Conservation (phyloP, 768 basidiomycete genomes). For the Cubamyces sp. region DNA sequence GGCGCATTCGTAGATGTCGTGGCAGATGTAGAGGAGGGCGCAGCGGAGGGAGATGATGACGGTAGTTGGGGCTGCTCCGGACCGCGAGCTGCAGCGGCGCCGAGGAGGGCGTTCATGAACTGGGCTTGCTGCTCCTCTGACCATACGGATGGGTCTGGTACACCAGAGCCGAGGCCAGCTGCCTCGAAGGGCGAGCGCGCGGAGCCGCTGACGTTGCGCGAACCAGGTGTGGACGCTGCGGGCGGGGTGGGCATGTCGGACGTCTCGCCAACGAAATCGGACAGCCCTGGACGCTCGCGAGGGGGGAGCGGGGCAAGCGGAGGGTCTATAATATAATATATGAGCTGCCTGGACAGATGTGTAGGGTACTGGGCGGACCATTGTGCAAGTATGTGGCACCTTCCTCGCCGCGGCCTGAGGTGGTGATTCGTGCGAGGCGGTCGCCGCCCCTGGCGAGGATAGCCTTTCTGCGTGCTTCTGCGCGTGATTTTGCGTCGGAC, state of each 20-base stretch:
- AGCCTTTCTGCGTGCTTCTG: constrained; percentile 78
- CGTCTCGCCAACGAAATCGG: constrained; percentile 44
- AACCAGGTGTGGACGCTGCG: constrained; percentile 19
- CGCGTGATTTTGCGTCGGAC: constrained; percentile 48
- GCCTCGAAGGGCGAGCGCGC: constrained; percentile 29
- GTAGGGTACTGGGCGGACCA: constrained; percentile 40
- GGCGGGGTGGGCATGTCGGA: constrained; percentile 36
- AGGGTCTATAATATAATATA: constrained; percentile 38
- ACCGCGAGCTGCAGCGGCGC: constrained; percentile 20
- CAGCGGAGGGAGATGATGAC: constrained; percentile 9
- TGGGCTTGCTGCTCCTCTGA: constrained; percentile 70
- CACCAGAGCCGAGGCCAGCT: constrained; percentile 28
- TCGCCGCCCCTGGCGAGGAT: constrained; percentile 74
- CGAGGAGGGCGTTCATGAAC: constrained; percentile 68
- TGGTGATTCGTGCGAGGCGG: constrained; percentile 79
- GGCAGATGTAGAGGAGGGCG: constrained; percentile 10
- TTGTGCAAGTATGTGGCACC: constrained; percentile 56
- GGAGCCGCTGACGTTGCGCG: constrained; percentile 22
- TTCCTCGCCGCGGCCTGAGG: constrained; percentile 73
- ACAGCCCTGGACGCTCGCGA: constrained; percentile 33
- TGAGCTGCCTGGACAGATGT: not conserved
- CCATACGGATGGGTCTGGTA: constrained; percentile 63
- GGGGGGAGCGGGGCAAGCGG: constrained; percentile 41
- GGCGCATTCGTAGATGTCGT: not conserved
- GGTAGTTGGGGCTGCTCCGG: constrained; percentile 15